Base-by-base conservation (phyloP, 2,329 filamentous ascomycete species). In the Cordyceps pruinosa region DNA sequence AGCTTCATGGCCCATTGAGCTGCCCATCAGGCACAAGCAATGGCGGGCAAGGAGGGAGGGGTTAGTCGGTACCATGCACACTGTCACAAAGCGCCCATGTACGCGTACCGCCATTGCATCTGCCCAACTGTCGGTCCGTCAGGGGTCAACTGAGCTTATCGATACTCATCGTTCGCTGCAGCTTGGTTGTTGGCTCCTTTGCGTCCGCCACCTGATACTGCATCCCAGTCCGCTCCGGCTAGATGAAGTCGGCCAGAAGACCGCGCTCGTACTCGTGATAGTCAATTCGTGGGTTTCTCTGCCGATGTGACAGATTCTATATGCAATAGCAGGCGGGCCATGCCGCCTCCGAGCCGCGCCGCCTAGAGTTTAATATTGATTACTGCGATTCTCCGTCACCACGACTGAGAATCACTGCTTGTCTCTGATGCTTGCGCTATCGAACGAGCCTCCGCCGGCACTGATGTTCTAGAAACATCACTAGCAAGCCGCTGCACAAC, bases 401-500 rank as follows among this genome's bases (percentile, higher is more conserved):
- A 13, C 35, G 10, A 5, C 13, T 17, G n/a, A 37, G 35, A n/a
- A 3, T 15, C 10, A 9, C 32, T 6, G 35, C 8, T 21, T 26
- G 28, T 44, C 39, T 30, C 47, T 25, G 28, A 45, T 15, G 45
- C 5, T 5, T 35, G 19, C 50, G 28, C 50, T 53, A 44, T 53
- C 50, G 50, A 53, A 44, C 23, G 8, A n/a, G 23, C 37, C 35
- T 35, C 35, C 21, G 35, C 49, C 25, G 15, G 35, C 10, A 3
- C 13, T 17, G 26, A 34, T 35, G 50, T 53, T 53, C 50, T 53
- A 53, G 50, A 53, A 53, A 45, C 28, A 28, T 23, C 9, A 32
- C 50, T 53, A 53, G 39, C 39, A 28, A 53, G 37, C 50, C 35
- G 25, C 49, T 42, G 48, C 35, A 19, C 48, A 44, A 34, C 50